Evolutionary conservation across 2,329 filamentous ascomycete genomes (phyloP), one percentile per base, ranked within the genome.

Genomic region (Neonectria sp.): DNA sequence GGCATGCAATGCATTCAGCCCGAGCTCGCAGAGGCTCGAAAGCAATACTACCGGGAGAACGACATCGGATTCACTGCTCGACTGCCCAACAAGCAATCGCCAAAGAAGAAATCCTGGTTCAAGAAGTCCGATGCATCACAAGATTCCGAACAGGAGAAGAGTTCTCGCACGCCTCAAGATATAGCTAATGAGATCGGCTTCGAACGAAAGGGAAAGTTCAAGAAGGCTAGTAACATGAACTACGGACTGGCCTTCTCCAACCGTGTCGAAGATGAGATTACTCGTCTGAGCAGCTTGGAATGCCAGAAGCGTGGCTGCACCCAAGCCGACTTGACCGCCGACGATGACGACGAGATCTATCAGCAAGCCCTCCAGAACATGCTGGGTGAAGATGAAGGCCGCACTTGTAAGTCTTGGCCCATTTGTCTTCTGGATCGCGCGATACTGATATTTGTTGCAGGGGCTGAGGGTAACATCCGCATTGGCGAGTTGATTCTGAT

Each of bases 201-300:
- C 75, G 73, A 88, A 6, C 83, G 88, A 21, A 84, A 84, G 52
- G 89, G 89, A 49, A 90, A 90, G 72, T 91, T 90, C 82, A 91
- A 91, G 79, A 90, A 91, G 78, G 88, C 89, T 2, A 90, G 87
- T 31, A 92, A 92, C 81, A 91, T 92, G 90, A 92, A 92, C 76
- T 91, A 89, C 67, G 88, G 85, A 1, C 79, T 91, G 33, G 83
- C 83, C 55, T 79, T 90, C 57, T 88, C 86, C 63, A 84, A 85
- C 69, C 81, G 84, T 3, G 84, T 91, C 1, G 90, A 91, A 72
- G 83, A 86, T 27, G 84, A 84, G 46, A 74, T 90, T 27, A 74
- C 78, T 21, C 69, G 70, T 0, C 61, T 76, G 9, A 60, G 71
- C 0, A 61, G 71, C 17, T 29, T 75, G 3, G 74, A 77, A 49